A percentile compares a stretch with the other conserved stretches of the same genome.
Conservation (phyloP, 1,139 yeast species). For the Tardiomyces blankii region DNA sequence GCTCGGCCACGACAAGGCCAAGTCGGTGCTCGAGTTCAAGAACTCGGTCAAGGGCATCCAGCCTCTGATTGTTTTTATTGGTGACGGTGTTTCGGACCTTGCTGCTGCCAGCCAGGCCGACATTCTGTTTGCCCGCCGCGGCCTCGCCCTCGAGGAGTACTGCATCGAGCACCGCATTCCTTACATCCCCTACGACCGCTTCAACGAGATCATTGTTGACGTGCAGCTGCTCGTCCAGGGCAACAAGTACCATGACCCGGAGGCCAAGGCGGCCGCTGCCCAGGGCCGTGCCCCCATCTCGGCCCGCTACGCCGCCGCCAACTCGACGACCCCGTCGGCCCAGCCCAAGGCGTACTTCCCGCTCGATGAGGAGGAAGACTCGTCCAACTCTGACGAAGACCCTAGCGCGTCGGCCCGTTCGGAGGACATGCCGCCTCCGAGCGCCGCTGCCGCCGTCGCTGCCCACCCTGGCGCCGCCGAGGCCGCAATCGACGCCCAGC, state of each 20-base stretch:
- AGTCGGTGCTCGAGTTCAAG: slow-evolving; percentile 40
- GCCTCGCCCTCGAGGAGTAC: slow-evolving; percentile 31
- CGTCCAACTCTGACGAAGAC: not conserved
- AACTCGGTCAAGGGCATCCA: slow-evolving; percentile 16
- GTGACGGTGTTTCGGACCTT: slow-evolving; percentile 36
- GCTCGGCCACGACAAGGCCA: slow-evolving; percentile 60
- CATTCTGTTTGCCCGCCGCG: slow-evolving; percentile 32
- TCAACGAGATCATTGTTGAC: slow-evolving; percentile 30
- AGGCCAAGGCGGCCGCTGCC: slow-evolving; percentile 7
- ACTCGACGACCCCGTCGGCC: not conserved
- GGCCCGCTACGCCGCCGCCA: not conserved
- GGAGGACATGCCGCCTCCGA: too few relatives aligned
- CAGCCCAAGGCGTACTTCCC: slow-evolving; percentile 1
- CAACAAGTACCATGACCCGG: slow-evolving; percentile 21
- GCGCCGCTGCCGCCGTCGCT: too few relatives aligned
- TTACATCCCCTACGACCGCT: slow-evolving; percentile 32
- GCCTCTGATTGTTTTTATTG: slow-evolving; percentile 32
- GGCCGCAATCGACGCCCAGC: not conserved
- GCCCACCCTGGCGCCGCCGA: too few relatives aligned
- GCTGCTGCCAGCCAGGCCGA: slow-evolving; percentile 37
- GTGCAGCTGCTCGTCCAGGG: slow-evolving; percentile 22
- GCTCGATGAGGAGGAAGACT: not conserved
- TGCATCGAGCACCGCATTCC: slow-evolving; percentile 31
- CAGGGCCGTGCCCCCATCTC: not conserved
- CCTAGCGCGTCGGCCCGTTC: not conserved